Base-by-base conservation (phyloP, 805 yeast genomes). In the Cyberlindnera nakhonratchasimensis region DNA sequence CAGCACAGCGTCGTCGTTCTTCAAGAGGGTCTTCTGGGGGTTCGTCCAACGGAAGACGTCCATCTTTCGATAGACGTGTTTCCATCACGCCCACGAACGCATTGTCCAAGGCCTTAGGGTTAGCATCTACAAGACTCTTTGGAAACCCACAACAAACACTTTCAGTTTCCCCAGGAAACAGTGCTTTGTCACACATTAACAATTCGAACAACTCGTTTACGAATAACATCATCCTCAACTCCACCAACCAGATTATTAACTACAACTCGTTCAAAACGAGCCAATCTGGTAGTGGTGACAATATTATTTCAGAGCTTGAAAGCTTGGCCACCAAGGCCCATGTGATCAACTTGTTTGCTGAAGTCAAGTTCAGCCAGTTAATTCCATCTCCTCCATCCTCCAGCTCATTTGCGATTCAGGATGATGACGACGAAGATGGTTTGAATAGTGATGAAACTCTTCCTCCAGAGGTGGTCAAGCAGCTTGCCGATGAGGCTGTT, bases 271-370 rank as follows among this genome's bases (percentile, higher is more conserved):
- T 43, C 45, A 39, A 49, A 40, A 37, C 39, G 7, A 37, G 37
- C 16, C 39, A 33, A 17, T n/a, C n/a, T n/a, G n/a, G n/a, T n/a
- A 51, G 51, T 19, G 17, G 61, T 53, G 43, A 72, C 64, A 61
- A 63, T 45, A 68, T 75, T 17, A 61, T 74, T 6, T 52, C 57
- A 21, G 69, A 72, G 42, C 67, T 90, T 45, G 96, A 89, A 60
- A 70, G 79, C 1, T 66, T 88, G 34, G 88, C 96, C 2, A 88
- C 96, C 1, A 89, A 88, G 66, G 88, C 96, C 0, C 93, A 89
- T 58, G 96, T 95, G 0, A 80, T 93, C 17, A 80, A 82, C 49
- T 70, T 88, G 24, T 89, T 83, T 67, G 98, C 97, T 0, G 96
- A 89, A 52, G 89, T 88, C 21, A 93, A 93, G 63, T 87, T 82